phyloP scores from a whole-genome alignment of 1,284 basidiomycete species.

The Mrakiaceae sp. region DNA sequence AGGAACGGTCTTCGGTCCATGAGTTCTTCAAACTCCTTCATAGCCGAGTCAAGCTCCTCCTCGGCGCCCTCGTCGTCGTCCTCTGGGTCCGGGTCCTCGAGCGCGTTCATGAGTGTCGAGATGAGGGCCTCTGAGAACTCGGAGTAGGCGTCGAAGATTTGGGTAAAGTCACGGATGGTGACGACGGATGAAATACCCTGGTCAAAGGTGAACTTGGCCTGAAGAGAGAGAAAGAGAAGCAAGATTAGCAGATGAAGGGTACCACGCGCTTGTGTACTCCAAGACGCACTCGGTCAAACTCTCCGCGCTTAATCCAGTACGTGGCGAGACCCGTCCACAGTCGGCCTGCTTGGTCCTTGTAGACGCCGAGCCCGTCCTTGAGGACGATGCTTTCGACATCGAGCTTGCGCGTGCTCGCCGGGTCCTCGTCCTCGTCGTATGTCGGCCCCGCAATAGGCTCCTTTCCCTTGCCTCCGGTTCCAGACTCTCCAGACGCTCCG shows the following conservation, averaged over 20 bases:
- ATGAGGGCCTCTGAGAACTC: slow-evolving; percentile 90
- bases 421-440: slow-evolving; percentile 74
- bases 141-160: slow-evolving; percentile 94
- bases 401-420: slow-evolving; percentile 56
- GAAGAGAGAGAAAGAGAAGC: not conserved
- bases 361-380: slow-evolving; percentile 72
- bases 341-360: slow-evolving; percentile 91
- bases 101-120: slow-evolving; percentile 77
- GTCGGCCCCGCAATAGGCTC: slow-evolving; percentile 35
- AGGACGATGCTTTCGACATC: slow-evolving; percentile 79
- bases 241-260: not conserved
- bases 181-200: slow-evolving; percentile 70
- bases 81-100: slow-evolving; percentile 44
- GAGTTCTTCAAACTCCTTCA: slow-evolving; percentile 87
- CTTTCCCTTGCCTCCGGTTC: slow-evolving; percentile 15
- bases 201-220: slow-evolving; percentile 79
- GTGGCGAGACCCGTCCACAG: slow-evolving; percentile 95
- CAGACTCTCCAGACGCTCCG: slow-evolving; percentile 25
- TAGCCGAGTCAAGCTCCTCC: slow-evolving; percentile 71
- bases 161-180: slow-evolving; percentile 94
- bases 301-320: slow-evolving; percentile 95
- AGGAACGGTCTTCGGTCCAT: slow-evolving; percentile 95
- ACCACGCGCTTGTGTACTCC: not conserved
- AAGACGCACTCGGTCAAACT: slow-evolving; percentile 55
- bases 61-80: slow-evolving; percentile 45